phyloP scores from a whole-genome alignment of 179 eudicot genomes.

The Silene vulgaris region DNA sequence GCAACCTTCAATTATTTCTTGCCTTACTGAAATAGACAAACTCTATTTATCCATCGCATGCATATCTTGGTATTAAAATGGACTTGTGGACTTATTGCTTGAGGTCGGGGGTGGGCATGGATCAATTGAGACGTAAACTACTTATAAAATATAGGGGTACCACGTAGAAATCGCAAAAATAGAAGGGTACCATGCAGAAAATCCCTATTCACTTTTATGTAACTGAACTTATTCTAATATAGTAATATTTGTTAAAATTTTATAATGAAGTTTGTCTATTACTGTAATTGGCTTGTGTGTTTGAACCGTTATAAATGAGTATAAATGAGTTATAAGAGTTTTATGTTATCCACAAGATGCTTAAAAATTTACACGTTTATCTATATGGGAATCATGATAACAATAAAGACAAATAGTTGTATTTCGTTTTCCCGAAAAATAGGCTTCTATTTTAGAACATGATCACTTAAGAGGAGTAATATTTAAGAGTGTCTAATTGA shows the following conservation, averaged over 20 bases:
- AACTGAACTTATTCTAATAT: neutral
- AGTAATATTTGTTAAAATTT: too few relatives aligned
- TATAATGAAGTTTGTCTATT: neutral
- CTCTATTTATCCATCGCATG: neutral
- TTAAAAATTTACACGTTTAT: neutral
- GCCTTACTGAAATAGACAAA: neutral
- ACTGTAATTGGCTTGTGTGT: neutral
- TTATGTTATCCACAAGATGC: neutral
- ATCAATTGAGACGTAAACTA: neutral
- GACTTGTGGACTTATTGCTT: neutral
- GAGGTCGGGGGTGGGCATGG: neutral
- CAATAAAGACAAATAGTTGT: conserved; percentile 6
- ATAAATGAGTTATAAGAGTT: neutral
- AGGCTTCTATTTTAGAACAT: neutral
- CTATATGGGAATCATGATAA: neutral
- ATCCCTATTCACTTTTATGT: too few relatives aligned
- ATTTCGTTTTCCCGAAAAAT: neutral
- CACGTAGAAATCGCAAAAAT: too few relatives aligned
- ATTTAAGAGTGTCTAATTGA: too few relatives aligned
- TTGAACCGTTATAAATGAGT: neutral
- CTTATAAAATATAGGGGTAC: too few relatives aligned
- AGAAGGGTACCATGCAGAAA: too few relatives aligned
- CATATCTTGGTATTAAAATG: neutral
- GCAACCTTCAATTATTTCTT: too few relatives aligned
- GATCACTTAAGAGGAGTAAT: too few relatives aligned